Percentiles rank a stretch among this genome's conserved stretches.
These are phyloP conservation scores for Wickerhamiella galacta DNA, from an alignment of 805 yeast genomes.

Conservation along the genomic window DNA sequence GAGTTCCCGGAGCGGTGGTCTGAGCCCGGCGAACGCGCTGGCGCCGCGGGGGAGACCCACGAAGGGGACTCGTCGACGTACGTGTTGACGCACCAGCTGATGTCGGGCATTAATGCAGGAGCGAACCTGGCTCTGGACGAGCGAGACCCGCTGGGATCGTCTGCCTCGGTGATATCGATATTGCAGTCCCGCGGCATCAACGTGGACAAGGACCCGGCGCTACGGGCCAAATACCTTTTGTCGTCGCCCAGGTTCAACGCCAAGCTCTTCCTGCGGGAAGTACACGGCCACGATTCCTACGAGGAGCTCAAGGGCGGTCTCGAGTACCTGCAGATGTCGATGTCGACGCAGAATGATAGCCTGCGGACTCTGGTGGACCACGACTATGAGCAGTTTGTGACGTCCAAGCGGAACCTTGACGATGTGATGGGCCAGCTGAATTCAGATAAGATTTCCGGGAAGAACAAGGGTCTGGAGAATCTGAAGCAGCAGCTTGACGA, in stretches of 20 bases:
- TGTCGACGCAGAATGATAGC: slow-evolving; percentile 31
- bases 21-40: neutral
- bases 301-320: slow-evolving; percentile 33
- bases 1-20: slow-evolving; percentile 13
- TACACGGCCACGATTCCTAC: slow-evolving; percentile 40
- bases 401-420: slow-evolving; percentile 47
- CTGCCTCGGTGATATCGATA: slow-evolving; percentile 29
- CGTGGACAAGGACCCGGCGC: slow-evolving; percentile 20
- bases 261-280: slow-evolving; percentile 34
- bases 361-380: slow-evolving; percentile 36
- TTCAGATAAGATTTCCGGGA: slow-evolving; percentile 21
- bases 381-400: slow-evolving; percentile 49
- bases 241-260: slow-evolving; percentile 41
- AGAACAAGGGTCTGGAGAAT: slow-evolving; percentile 21
- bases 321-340: slow-evolving; percentile 31
- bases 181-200: slow-evolving; percentile 27
- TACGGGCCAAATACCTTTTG: slow-evolving; percentile 34
- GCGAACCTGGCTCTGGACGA: slow-evolving; percentile 20
- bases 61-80: slow-evolving; percentile 11
- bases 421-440: slow-evolving; percentile 37
- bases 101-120: slow-evolving; percentile 6
- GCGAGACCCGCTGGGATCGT: slow-evolving; percentile 41
- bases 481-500: slow-evolving; percentile 27
- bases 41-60: too few relatives aligned
- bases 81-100: slow-evolving; percentile 17